phyloP scores from a whole-genome alignment of 768 basidiomycete species.

The Auriscalpium microsporum region DNA sequence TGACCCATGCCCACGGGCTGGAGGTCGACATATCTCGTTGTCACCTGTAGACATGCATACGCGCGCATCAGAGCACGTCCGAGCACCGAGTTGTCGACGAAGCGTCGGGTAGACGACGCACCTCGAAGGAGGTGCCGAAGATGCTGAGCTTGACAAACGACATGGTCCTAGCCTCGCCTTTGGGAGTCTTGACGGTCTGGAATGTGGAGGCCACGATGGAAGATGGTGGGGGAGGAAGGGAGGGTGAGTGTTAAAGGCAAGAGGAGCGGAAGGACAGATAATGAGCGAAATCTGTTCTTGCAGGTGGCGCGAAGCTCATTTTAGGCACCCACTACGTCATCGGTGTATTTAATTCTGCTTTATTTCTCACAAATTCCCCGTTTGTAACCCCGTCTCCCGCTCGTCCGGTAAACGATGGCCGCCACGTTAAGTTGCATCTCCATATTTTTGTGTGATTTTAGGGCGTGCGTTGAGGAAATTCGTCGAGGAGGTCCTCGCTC shows the following conservation, averaged over 20 bases:
- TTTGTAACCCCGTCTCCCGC: too few species aligned
- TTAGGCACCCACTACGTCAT: too few species aligned
- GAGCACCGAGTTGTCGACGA: background rate
- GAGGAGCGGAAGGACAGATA: background rate
- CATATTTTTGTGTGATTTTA: too few species aligned
- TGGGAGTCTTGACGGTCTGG: background rate
- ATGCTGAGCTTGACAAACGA: slow-evolving; percentile 98
- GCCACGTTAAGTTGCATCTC: too few species aligned
- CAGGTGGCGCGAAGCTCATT: too few species aligned
- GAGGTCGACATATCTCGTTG: slow-evolving; percentile 97
- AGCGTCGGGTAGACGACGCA: slow-evolving; percentile 22
- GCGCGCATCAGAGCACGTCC: background rate
- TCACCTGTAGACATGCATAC: slow-evolving; percentile 52
- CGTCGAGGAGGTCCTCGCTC: too few species aligned
- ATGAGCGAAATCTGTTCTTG: background rate
- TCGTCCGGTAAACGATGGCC: too few species aligned
- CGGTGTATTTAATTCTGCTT: too few species aligned
- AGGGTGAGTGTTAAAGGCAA: background rate
- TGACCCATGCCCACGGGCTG: slow-evolving; percentile 98
- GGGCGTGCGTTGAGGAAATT: too few species aligned
- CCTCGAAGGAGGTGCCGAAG: slow-evolving; percentile 97
- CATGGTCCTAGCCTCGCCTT: slow-evolving; percentile 34
- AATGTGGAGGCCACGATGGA: background rate
- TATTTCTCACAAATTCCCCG: too few species aligned
- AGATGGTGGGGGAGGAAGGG: background rate